Evolutionary conservation across 108 stramenopile species (phyloP).

Genomic region (Cyclotella sp.): DNA sequence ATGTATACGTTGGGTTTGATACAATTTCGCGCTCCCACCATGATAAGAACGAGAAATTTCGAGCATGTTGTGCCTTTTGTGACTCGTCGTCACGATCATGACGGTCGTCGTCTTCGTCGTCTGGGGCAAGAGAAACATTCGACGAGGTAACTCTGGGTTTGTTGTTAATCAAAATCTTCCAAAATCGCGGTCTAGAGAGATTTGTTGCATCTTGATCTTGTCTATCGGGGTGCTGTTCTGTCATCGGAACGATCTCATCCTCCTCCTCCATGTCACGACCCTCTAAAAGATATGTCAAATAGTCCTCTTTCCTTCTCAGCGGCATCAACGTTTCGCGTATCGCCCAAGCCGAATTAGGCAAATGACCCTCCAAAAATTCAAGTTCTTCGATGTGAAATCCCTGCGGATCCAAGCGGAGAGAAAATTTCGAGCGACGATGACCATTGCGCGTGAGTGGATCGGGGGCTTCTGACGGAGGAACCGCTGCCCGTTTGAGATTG

Average conservation of each 20-base stretch:
- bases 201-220: constrained; percentile 10
- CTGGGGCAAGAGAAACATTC: constrained; percentile 21
- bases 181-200: constrained; percentile 32
- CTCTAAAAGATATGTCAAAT: constrained; percentile 14
- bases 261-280: background rate
- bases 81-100: constrained; percentile 15
- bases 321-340: constrained; percentile 40
- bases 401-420: constrained; percentile 29
- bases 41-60: constrained; percentile 36
- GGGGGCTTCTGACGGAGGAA: constrained; percentile 33
- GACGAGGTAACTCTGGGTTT: constrained; percentile 9
- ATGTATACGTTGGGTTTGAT: background rate
- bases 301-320: constrained; percentile 26
- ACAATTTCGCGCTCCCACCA: constrained; percentile 44
- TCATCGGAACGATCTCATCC: constrained; percentile 5
- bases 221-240: background rate
- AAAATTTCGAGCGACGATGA: constrained; percentile 30
- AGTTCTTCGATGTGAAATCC: constrained; percentile 40
- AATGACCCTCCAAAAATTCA: constrained; percentile 22
- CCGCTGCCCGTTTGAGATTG: background rate
- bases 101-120: constrained; percentile 9
- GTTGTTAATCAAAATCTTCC: constrained; percentile 40
- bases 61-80: constrained; percentile 28
- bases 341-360: constrained; percentile 52
- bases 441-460: constrained; percentile 29